Conservation (phyloP, 225 moss, liverwort and hornwort species). For the Neckera pumila region DNA sequence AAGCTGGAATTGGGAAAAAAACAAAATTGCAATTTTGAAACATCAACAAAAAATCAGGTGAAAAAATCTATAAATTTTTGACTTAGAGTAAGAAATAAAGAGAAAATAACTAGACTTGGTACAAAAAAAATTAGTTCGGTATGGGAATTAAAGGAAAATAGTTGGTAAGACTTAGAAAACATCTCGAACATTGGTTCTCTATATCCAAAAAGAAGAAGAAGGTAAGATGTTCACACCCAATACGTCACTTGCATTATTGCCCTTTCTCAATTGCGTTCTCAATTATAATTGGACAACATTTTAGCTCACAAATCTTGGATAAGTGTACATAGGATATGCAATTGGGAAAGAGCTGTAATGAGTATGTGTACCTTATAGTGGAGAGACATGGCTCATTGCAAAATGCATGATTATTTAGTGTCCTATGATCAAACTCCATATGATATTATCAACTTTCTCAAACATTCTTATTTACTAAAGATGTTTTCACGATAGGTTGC, state of each 20-base stretch:
- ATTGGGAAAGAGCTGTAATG: rapidly evolving
- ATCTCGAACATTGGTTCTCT: rapidly evolving
- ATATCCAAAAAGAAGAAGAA: not conserved
- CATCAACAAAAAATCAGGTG: rapidly evolving
- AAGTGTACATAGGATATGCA: not conserved
- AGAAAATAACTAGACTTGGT: rapidly evolving
- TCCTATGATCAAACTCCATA: too few species aligned
- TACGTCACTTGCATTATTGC: too few species aligned
- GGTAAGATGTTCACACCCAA: not conserved
- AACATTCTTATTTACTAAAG: not conserved
- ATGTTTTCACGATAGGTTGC: not conserved
- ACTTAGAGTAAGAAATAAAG: not conserved
- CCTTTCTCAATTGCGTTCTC: not conserved
- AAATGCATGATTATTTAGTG: not conserved
- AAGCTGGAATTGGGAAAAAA: not conserved
- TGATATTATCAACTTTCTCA: not conserved
- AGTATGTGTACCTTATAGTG: too few species aligned
- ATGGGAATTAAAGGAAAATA: not conserved
- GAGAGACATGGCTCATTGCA: not conserved
- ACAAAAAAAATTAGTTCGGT: rapidly evolving
- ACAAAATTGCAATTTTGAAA: not conserved
- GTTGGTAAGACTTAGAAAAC: not conserved
- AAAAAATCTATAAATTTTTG: not conserved
- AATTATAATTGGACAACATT: not conserved
- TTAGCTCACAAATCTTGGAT: not conserved